Evolutionary conservation across 176 grass and related monocot species (phyloP), one percentile per base, ranked within the genome.

Genomic region (Musa troglodytarum): DNA sequence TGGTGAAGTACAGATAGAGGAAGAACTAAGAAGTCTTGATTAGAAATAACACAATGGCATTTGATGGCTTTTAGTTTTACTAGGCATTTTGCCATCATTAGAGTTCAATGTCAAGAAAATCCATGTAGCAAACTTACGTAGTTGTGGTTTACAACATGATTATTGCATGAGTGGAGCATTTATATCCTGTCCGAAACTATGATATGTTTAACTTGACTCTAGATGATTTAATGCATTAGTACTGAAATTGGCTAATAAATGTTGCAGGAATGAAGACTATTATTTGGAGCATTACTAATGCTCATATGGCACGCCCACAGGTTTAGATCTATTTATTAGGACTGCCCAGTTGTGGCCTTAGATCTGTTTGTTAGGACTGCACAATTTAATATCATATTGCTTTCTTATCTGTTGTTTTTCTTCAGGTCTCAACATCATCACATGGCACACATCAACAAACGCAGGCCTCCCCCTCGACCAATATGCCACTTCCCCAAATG

Each of bases 241-340:
- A 61, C 16, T 61, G 17, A 7, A 21, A 72, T 52, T 52, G 19
- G 17, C 14, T 73, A 20, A 29, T 57, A 28, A 51, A 75, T 76
- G 54, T 82, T 69, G 49, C 81, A 99, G 95, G 95, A 81, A 99
- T 99, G 95, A 99, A 99, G 78, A 99, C 95, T 67, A 94, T 99
- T 82, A 93, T 99, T 71, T 99, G 95, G 95, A 99, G 95, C 81
- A 99, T 99, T 76, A 99, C 88, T 52, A 86, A 99, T 89, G 86
- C 86, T 82, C 90, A 99, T 75, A 87, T 86, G 87, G 83, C 88
- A 81, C 95, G 95, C 10, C 78, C 85, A 29, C 91, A 99, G 95
- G 95, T 99, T 79, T 59, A 28, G 17, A 74, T 72, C 29, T 74
- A 62, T 71, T 71, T 50, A 70, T n/a, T 51, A 15, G 8, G 25